Conservation (phyloP, 176 grass and related monocot genomes). For the Musa troglodytarum region DNA sequence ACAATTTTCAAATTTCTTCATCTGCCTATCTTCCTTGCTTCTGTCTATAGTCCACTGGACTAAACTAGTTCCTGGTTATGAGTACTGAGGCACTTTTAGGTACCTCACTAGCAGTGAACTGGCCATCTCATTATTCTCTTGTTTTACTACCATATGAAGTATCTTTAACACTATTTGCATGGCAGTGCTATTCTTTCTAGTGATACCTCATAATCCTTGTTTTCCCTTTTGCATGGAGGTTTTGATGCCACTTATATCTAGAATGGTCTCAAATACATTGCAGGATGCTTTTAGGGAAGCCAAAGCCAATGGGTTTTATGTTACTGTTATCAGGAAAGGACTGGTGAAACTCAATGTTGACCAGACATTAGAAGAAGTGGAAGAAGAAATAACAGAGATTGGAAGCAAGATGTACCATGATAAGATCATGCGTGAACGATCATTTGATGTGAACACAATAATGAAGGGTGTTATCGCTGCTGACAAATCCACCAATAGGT, state of each 20-base stretch:
- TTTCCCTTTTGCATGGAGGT: no score
- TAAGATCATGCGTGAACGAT: conserved; percentile 27
- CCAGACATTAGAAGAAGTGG: conserved; percentile 33
- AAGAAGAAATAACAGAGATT: conserved; percentile 31
- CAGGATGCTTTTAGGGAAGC: conserved; percentile 35
- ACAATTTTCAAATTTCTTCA: no score
- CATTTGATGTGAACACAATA: conserved; percentile 24
- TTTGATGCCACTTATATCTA: neutral
- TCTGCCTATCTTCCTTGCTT: neutral
- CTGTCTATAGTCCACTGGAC: neutral
- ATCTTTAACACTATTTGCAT: no score
- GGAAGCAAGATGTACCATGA: conserved; percentile 38
- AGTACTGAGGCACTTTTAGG: no score
- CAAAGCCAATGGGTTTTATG: conserved; percentile 25
- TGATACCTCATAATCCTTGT: no score
- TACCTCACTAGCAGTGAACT: no score
- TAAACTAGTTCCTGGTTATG: neutral
- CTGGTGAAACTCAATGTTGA: conserved; percentile 32
- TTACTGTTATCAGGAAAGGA: conserved; percentile 31
- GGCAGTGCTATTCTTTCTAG: no score
- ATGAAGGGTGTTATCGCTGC: conserved; percentile 24
- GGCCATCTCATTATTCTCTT: no score
- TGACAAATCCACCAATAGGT: conserved; percentile 26
- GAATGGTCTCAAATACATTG: neutral
- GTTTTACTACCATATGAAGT: no score